Conservation (phyloP, 805 yeast genomes). For the Metschnikowia borealis region DNA sequence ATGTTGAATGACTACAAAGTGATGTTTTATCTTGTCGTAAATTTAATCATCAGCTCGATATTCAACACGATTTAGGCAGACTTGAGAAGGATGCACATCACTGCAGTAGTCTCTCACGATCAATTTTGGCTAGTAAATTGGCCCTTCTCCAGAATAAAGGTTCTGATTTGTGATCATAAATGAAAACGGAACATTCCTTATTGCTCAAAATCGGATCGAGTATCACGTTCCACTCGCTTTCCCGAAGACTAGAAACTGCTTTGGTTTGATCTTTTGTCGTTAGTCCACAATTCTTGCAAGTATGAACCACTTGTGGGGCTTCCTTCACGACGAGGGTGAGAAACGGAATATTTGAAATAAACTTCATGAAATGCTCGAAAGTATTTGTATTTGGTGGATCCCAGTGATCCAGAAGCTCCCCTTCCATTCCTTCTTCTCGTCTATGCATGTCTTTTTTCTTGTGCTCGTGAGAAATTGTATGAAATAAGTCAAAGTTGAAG, state of each 20-base stretch:
- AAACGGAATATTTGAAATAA: conserved; percentile 20
- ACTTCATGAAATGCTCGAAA: conserved; percentile 20
- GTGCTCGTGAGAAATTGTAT: conserved; percentile 17
- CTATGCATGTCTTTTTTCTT: background rate
- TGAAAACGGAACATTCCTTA: conserved; percentile 12
- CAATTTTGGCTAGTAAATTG: conserved; percentile 1
- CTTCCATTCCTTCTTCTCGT: background rate
- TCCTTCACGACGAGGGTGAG: conserved; percentile 25
- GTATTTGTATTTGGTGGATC: conserved; percentile 21
- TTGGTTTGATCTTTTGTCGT: conserved; percentile 12
- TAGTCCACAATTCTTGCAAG: conserved; percentile 36
- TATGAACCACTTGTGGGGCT: conserved; percentile 19
- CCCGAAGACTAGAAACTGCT: conserved; percentile 9
- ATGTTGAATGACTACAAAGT: conserved; percentile 4
- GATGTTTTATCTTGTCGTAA: conserved; percentile 6
- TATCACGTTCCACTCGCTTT: conserved; percentile 19
- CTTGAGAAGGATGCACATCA: background rate
- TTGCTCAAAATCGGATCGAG: conserved; percentile 17
- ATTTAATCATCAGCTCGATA: conserved; percentile 2
- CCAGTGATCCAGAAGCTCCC: conserved; percentile 12
- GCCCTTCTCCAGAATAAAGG: conserved; percentile 11
- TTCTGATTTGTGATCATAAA: conserved; percentile 15
- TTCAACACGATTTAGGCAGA: background rate
- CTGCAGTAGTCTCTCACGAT: background rate
- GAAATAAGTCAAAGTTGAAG: conserved; percentile 31